Evolutionary conservation across 116 monocot species (phyloP), one percentile per base, ranked within the genome.

Genomic region (Cymodocea nodosa): DNA sequence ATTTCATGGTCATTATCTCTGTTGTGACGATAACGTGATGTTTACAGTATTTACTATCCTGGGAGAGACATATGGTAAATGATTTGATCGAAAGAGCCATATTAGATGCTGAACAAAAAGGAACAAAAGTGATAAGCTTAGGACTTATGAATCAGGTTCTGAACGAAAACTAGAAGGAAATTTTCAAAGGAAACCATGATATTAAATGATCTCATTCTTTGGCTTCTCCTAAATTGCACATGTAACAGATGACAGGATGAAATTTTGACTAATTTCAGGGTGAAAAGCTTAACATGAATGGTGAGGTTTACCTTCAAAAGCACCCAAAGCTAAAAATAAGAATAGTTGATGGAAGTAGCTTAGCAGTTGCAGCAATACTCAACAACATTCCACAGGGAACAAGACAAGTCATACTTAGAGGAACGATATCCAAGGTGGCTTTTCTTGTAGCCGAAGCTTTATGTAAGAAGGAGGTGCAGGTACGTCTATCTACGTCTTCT

Each of bases 331-430:
- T 97, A 1, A 62, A 77, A 35, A 22, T 88, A 22, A 91, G 73
- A 78, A 76, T 97, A 59, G 74, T 84, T 9, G 91, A 97, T 76
- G 97, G 97, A 63, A 91, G 80, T 62, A 80, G 85, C 71, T 86
- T 97, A 53, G 91, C 97, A 36, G 65, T 82, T 14, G 97, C 91
- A 24, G 77, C 87, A 25, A 77, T 91, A 34, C 72, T 97, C 16
- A 78, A 83, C 17, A 82, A 73, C 56, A 87, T 97, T 60, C 88
- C 97, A 30, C 8, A 50, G 36, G 86, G 72, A 57, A 87, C 82
- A 48, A 77, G 75, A 37, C 76, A 86, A 64, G 78, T 91, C 51
- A 61, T 88, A 53, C 63, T 97, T 14, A 67, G 67, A 62, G 92
- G 97, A 50, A 68, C 67, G 30, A 52, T 82, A 37, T 76, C 85